phyloP scores from a whole-genome alignment of 176 grass and related monocot species.

The Aegilops umbellulata region DNA sequence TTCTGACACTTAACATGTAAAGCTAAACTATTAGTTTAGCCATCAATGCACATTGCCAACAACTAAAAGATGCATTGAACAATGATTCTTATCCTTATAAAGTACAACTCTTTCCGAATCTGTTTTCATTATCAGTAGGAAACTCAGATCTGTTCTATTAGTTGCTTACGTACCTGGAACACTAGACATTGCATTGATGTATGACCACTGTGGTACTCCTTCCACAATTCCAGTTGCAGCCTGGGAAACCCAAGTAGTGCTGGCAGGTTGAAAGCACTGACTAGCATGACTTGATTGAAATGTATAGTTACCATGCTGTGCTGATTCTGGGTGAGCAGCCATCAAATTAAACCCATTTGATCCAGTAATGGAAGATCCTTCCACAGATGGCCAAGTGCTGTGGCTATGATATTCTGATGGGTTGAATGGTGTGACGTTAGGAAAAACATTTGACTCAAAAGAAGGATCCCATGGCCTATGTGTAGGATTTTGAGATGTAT shows the following conservation, averaged over 20 bases:
- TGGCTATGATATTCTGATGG: conserved; percentile 47
- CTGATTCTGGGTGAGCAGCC: conserved; percentile 39
- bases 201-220: conserved; percentile 45
- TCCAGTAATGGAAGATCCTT: conserved; percentile 44
- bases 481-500: conserved; percentile 44
- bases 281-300: conserved; percentile 37
- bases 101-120: not conserved
- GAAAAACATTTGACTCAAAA: conserved; percentile 44
- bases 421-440: conserved; percentile 30
- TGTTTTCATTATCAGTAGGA: not conserved
- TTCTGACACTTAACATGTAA: conserved; percentile 5
- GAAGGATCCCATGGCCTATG: conserved; percentile 50
- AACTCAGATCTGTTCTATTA: not conserved
- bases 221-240: conserved; percentile 44
- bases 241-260: conserved; percentile 54
- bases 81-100: not conserved
- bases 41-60: conserved; percentile 14
- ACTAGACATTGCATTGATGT: conserved; percentile 39
- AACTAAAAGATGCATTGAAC: conserved; percentile 11
- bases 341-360: conserved; percentile 39
- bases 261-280: conserved; percentile 36
- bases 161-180: conserved; percentile 43
- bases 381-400: conserved; percentile 33
- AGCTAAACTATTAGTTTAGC: conserved; percentile 16
- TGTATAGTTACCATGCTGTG: conserved; percentile 38